These are phyloP conservation scores for rapeseed (Brassica napus) DNA, from an alignment of 345 rosid genomes.

Conservation along the genomic window DNA sequence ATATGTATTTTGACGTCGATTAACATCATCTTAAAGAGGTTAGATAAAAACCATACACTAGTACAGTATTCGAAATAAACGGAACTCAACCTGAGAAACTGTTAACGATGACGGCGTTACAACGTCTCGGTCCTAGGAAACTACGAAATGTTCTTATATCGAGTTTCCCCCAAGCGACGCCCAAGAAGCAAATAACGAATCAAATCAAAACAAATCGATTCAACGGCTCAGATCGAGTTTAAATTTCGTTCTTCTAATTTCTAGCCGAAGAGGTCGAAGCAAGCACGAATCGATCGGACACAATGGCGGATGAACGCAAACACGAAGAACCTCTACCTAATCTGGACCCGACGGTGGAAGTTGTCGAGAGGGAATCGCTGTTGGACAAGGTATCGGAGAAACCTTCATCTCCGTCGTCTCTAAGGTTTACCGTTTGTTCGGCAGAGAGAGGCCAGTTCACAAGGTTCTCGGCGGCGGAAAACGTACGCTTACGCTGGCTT, in stretches of 20 bases:
- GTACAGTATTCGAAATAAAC: too few species aligned
- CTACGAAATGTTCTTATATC: neutral
- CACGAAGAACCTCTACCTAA: slow-evolving; percentile 24
- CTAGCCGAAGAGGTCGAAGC: slow-evolving; percentile 3
- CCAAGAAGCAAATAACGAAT: slow-evolving; percentile 8
- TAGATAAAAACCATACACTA: too few species aligned
- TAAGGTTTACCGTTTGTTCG: slow-evolving; percentile 52
- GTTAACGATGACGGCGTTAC: too few species aligned
- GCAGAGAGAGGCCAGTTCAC: slow-evolving; percentile 54
- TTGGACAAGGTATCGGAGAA: slow-evolving; percentile 40
- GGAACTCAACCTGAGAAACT: too few species aligned
- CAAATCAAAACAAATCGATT: neutral
- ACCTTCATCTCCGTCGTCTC: too few species aligned
- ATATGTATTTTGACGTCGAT: too few species aligned
- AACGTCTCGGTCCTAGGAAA: neutral
- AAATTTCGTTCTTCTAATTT: neutral
- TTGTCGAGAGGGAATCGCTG: slow-evolving; percentile 41
- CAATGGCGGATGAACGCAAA: slow-evolving; percentile 40
- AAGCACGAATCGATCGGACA: slow-evolving; percentile 15
- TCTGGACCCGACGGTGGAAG: slow-evolving; percentile 20
- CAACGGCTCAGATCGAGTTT: slow-evolving; percentile 27
- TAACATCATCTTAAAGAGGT: too few species aligned
- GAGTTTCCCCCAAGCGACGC: too few species aligned
- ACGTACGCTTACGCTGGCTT: neutral
- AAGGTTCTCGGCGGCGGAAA: slow-evolving; percentile 35